Conservation (phyloP, 2,329 filamentous ascomycete species). For the Aureobasidium leucospermi region DNA sequence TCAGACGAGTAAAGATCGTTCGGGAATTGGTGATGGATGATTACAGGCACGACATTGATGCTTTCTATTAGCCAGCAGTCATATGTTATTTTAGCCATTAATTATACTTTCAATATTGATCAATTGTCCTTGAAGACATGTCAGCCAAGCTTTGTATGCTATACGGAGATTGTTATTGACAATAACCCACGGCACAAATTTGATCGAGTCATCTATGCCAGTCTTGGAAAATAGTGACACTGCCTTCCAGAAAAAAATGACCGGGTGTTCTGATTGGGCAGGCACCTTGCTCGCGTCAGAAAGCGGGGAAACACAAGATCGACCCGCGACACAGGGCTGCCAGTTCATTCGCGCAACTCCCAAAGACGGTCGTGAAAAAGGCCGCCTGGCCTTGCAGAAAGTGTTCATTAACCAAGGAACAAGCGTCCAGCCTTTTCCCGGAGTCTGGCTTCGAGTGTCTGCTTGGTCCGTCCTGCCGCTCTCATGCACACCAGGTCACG, state of each 20-base stretch:
- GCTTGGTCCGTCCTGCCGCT: not conserved
- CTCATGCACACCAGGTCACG: conserved; percentile 6
- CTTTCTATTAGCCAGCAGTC: not conserved
- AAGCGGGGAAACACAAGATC: not conserved
- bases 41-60: not conserved
- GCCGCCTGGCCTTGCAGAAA: not conserved
- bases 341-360: not conserved
- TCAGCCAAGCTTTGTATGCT: not conserved
- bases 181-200: not conserved
- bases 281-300: not conserved
- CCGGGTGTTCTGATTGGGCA: not conserved
- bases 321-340: not conserved
- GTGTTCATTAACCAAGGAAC: not conserved
- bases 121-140: not conserved
- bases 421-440: not conserved
- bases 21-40: not conserved
- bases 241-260: not conserved
- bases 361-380: not conserved
- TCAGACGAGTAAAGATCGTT: not conserved
- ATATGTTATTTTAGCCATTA: not conserved
- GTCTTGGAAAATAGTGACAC: not conserved
- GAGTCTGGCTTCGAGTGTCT: not conserved
- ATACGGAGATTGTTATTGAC: not conserved
- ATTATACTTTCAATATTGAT: not conserved
- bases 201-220: not conserved